phyloP scores from a whole-genome alignment of 1,284 basidiomycete genomes.

The Ceratorhiza oryzae-sativae region DNA sequence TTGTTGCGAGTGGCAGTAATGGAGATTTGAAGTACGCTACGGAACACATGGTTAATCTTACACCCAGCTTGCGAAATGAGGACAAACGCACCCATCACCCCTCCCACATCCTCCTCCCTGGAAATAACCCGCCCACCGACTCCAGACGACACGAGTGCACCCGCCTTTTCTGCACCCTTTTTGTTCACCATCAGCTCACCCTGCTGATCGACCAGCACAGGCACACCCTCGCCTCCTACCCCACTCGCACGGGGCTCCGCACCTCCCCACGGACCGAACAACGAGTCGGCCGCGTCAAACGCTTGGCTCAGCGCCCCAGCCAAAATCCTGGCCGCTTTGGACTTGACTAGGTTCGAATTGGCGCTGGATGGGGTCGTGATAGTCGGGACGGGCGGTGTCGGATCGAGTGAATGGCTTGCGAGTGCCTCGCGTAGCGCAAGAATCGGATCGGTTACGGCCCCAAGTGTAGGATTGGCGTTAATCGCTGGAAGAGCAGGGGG shows the following conservation, averaged over 20 bases:
- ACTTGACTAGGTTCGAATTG: not conserved
- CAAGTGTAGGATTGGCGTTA: constrained; percentile 7
- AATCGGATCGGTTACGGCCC: not conserved
- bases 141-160: not conserved
- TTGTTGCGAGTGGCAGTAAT: constrained; percentile 16
- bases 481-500: not conserved
- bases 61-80: not conserved
- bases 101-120: constrained; percentile 23
- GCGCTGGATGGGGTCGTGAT: not conserved
- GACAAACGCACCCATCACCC: constrained; percentile 32
- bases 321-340: constrained; percentile 17
- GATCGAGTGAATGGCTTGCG: not conserved
- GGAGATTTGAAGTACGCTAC: constrained; percentile 30
- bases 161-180: constrained; percentile 14
- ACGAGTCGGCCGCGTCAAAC: constrained; percentile 30
- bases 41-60: not conserved
- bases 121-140: constrained; percentile 22
- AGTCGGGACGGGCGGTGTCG: constrained; percentile 10
- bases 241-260: constrained; percentile 9
- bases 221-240: constrained; percentile 20
- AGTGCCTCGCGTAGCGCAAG: constrained; percentile 24
- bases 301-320: constrained; percentile 27
- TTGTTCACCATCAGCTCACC: constrained; percentile 17
- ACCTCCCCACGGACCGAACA: constrained; percentile 34
- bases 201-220: constrained; percentile 24